A percentile compares a stretch with the other conserved stretches of the same genome.
These are phyloP conservation scores for Hansenula anomala DNA, from an alignment of 1,139 yeast genomes.

Conservation along the genomic window DNA sequence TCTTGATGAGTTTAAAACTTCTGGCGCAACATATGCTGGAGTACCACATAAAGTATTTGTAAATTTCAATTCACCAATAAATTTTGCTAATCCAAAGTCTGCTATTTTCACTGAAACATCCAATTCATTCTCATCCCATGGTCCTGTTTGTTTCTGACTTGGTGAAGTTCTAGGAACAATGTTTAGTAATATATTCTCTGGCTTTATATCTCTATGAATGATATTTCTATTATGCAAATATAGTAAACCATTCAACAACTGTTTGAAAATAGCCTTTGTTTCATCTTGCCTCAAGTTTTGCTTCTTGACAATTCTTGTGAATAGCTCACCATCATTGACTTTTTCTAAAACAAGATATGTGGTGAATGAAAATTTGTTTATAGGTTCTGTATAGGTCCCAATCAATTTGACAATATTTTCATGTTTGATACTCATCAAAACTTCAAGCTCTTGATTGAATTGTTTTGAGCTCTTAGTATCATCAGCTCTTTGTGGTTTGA, in stretches of 20 bases:
- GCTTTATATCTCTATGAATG: constrained; percentile 75
- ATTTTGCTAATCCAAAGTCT: constrained; percentile 77
- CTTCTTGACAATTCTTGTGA: constrained; percentile 63
- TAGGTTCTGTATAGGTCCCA: constrained; percentile 66
- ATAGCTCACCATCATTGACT: constrained; percentile 69
- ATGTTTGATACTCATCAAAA: constrained; percentile 62
- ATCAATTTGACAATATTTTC: constrained; percentile 65
- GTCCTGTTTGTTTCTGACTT: constrained; percentile 47
- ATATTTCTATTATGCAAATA: constrained; percentile 62
- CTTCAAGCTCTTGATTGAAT: constrained; percentile 63
- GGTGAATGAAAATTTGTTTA: constrained; percentile 46
- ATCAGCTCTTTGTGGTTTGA: constrained; percentile 59
- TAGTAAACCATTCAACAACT: constrained; percentile 54
- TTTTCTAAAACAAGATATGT: constrained; percentile 70
- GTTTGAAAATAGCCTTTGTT: constrained; percentile 55
- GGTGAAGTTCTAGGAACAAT: constrained; percentile 40
- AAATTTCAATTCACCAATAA: constrained; percentile 70
- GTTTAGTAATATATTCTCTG: constrained; percentile 67
- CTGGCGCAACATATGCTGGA: constrained; percentile 83
- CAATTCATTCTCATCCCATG: constrained; percentile 66
- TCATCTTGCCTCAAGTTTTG: constrained; percentile 57
- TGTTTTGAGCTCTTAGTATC: constrained; percentile 41
- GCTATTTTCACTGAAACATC: constrained; percentile 71
- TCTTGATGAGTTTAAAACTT: constrained; percentile 48
- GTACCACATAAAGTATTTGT: constrained; percentile 81